These are phyloP conservation scores for Daldinia decipiens DNA, from an alignment of 495 filamentous ascomycete genomes.

Conservation along the genomic window DNA sequence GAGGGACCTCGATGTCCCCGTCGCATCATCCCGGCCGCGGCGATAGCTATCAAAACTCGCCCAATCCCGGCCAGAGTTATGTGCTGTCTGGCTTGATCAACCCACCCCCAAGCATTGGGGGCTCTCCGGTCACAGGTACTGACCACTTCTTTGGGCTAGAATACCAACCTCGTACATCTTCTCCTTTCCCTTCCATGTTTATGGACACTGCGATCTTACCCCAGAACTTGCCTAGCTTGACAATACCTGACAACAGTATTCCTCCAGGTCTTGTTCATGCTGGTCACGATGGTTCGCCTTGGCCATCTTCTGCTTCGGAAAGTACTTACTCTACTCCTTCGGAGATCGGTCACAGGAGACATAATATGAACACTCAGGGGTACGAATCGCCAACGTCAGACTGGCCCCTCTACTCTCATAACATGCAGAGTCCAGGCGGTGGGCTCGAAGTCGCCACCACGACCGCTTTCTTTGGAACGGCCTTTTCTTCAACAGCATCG, in stretches of 20 bases:
- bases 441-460: slow-evolving; percentile 45
- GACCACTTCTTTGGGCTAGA: slow-evolving; percentile 27
- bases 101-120: slow-evolving; percentile 41
- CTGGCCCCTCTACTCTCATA: slow-evolving; percentile 35
- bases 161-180: slow-evolving; percentile 43
- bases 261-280: slow-evolving; percentile 45
- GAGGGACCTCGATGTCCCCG: slow-evolving; percentile 43
- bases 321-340: slow-evolving; percentile 63
- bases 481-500: slow-evolving; percentile 37
- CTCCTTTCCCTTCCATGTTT: slow-evolving; percentile 32
- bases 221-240: slow-evolving; percentile 42
- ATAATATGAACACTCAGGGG: slow-evolving; percentile 14
- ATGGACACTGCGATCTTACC: slow-evolving; percentile 35
- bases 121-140: slow-evolving; percentile 38
- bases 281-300: slow-evolving; percentile 56
- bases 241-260: slow-evolving; percentile 48
- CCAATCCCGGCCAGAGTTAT: slow-evolving; percentile 34
- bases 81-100: slow-evolving; percentile 27
- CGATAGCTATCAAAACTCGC: slow-evolving; percentile 30
- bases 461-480: slow-evolving; percentile 32
- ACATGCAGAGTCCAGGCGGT: slow-evolving; percentile 40
- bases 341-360: slow-evolving; percentile 46
- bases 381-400: slow-evolving; percentile 44
- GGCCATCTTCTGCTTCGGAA: slow-evolving; percentile 60
- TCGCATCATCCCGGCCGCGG: slow-evolving; percentile 17